Conservation (phyloP, 2,329 filamentous ascomycete genomes). For the Epicoccum sorghinum region DNA sequence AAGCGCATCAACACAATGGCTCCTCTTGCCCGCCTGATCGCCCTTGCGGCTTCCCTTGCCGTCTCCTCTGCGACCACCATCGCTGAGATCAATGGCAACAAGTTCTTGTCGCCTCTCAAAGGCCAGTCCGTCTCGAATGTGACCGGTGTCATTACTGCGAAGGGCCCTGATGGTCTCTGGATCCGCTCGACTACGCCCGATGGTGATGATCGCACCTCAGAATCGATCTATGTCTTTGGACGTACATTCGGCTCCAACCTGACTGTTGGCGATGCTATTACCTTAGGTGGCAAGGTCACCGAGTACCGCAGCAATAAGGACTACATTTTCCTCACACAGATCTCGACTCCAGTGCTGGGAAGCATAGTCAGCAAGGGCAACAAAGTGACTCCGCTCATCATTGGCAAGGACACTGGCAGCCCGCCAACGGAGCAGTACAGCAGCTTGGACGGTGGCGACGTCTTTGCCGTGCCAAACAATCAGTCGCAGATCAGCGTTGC, state of each 20-base stretch:
- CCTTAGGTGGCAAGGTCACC: constrained; percentile 63
- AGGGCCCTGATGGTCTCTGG: constrained; percentile 67
- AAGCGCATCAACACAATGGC: constrained; percentile 20
- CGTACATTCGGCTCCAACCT: constrained; percentile 58
- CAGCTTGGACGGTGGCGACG: constrained; percentile 67
- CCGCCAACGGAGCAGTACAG: constrained; percentile 69
- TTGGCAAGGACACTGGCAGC: constrained; percentile 62
- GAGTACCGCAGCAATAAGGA: constrained; percentile 64
- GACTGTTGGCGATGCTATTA: constrained; percentile 67
- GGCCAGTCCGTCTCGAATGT: constrained; percentile 64
- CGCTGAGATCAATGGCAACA: constrained; percentile 71
- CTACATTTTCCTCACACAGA: constrained; percentile 70
- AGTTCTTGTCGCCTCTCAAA: constrained; percentile 66
- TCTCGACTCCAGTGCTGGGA: constrained; percentile 62
- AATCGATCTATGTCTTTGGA: constrained; percentile 70
- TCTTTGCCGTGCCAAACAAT: constrained; percentile 70
- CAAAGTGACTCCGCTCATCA: constrained; percentile 62
- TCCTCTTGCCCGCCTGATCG: constrained; percentile 22
- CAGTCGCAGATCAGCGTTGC: constrained; percentile 60
- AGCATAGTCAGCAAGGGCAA: constrained; percentile 61
- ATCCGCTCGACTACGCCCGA: constrained; percentile 66
- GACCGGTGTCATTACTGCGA: constrained; percentile 69
- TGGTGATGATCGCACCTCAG: constrained; percentile 63
- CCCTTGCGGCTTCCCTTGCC: constrained; percentile 24
- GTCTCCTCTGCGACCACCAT: constrained; percentile 32